A percentile compares a stretch with the other conserved stretches of the same genome.
phyloP scores from a whole-genome alignment of 805 yeast genomes.

The Metschnikowia arizonensis region DNA sequence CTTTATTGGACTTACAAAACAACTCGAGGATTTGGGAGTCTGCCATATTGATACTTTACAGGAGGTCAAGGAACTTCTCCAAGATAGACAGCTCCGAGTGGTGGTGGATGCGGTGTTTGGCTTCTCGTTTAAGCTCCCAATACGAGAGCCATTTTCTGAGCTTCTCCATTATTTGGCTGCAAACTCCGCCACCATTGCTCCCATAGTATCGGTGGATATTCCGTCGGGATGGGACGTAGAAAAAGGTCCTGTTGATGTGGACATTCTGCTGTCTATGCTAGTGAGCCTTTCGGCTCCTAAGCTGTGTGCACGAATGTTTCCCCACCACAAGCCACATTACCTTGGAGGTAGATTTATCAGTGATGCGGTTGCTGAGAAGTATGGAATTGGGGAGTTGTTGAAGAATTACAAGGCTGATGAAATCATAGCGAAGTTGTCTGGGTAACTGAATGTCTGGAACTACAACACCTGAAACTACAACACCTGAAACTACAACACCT shows the following conservation, averaged over 20 bases:
- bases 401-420: slow-evolving; percentile 30
- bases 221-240: slow-evolving; percentile 99
- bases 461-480: too few relatives aligned
- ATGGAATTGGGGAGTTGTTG: slow-evolving; percentile 55
- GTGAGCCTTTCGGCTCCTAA: slow-evolving; percentile 93
- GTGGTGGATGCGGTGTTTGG: slow-evolving; percentile 85
- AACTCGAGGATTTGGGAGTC: slow-evolving; percentile 62
- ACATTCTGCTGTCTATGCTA: slow-evolving; percentile 60
- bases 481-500: too few relatives aligned
- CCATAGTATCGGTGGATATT: slow-evolving; percentile 78
- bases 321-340: slow-evolving; percentile 51
- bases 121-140: slow-evolving; percentile 86
- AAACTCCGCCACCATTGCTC: slow-evolving; percentile 44
- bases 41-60: slow-evolving; percentile 46
- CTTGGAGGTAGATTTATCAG: slow-evolving; percentile 89
- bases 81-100: slow-evolving; percentile 26
- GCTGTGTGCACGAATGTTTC: slow-evolving; percentile 63
- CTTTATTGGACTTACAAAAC: slow-evolving; percentile 58
- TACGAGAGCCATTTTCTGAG: slow-evolving; percentile 70
- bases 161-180: slow-evolving; percentile 25
- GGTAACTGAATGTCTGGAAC: too few relatives aligned
- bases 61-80: slow-evolving; percentile 21
- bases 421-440: slow-evolving; percentile 31
- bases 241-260: slow-evolving; percentile 47
- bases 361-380: slow-evolving; percentile 60